A percentile compares a stretch with the other conserved stretches of the same genome.
phyloP scores from a whole-genome alignment of 768 basidiomycete genomes.

The Cyclocybe aegerita region DNA sequence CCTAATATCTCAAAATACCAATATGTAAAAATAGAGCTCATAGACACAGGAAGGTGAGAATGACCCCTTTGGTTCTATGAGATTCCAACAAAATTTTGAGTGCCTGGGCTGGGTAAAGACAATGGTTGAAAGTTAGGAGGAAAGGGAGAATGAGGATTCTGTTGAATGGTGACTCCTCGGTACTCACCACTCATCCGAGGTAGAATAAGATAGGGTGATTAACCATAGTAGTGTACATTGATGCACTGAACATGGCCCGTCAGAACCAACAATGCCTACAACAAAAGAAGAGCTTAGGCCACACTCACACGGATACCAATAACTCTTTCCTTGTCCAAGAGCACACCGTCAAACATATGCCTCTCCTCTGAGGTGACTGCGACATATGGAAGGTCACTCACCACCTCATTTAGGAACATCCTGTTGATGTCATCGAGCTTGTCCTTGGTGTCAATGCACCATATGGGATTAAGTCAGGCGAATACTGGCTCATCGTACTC shows the following conservation, averaged over 20 bases:
- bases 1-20: no score
- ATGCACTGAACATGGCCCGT: slow-evolving; percentile 9
- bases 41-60: no score
- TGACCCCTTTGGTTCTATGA: no score
- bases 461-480: not conserved
- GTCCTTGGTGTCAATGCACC: slow-evolving; percentile 1
- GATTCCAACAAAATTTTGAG: no score
- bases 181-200: no score
- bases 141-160: no score
- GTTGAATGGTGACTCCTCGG: no score
- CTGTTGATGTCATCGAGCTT: not conserved
- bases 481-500: no score
- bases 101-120: no score
- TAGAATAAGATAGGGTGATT: no score
- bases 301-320: slow-evolving; percentile 29
- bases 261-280: not conserved
- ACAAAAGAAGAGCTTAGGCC: not conserved
- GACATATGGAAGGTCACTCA: slow-evolving; percentile 24
- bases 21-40: no score
- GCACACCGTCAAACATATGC: slow-evolving; percentile 25
- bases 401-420: slow-evolving; percentile 19
- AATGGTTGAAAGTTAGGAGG: no score
- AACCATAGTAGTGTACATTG: slow-evolving; percentile 17
- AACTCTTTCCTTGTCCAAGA: slow-evolving; percentile 40
- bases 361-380: not conserved